Evolutionary conservation across 2,329 filamentous ascomycete species (phyloP).

Genomic region (Colletotrichum tofieldiae): DNA sequence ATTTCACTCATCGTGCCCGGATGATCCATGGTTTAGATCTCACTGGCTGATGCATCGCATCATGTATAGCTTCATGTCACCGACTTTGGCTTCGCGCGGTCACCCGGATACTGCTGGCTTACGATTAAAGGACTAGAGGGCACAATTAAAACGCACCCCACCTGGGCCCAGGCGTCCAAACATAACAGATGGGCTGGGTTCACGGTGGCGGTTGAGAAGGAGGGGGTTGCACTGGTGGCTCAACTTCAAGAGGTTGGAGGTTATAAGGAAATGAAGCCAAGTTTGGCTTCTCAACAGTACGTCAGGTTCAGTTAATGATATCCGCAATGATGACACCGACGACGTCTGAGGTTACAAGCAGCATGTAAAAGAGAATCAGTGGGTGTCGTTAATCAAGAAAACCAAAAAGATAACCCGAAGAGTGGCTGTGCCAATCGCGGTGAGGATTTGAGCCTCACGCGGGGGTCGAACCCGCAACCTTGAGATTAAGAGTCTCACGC

Average conservation of each 20-base stretch:
- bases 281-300: too few relatives aligned
- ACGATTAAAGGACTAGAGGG: conserved; percentile 50
- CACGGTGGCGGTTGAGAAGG: conserved; percentile 54
- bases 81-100: conserved; percentile 56
- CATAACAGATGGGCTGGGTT: conserved; percentile 50
- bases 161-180: conserved; percentile 42
- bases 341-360: neutral
- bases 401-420: conserved; percentile 1
- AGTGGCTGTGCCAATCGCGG: conserved; percentile 27
- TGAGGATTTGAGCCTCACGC: conserved; percentile 47
- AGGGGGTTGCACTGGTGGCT: neutral
- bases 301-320: too few relatives aligned
- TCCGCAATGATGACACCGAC: neutral
- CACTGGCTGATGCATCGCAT: conserved; percentile 55
- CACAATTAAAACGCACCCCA: conserved; percentile 50
- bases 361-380: neutral
- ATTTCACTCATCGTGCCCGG: neutral
- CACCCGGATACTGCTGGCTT: conserved; percentile 51
- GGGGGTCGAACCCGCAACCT: conserved; percentile 47
- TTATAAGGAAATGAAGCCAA: neutral
- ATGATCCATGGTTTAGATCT: too few relatives aligned
- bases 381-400: neutral
- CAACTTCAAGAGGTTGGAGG: conserved; percentile 45
- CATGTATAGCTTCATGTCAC: conserved; percentile 47
- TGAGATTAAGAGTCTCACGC: conserved; percentile 77